A percentile compares a stretch with the other conserved stretches of the same genome.
Conservation (phyloP, 192 early-diverging fungal species). For the Geranomyces michiganensis region DNA sequence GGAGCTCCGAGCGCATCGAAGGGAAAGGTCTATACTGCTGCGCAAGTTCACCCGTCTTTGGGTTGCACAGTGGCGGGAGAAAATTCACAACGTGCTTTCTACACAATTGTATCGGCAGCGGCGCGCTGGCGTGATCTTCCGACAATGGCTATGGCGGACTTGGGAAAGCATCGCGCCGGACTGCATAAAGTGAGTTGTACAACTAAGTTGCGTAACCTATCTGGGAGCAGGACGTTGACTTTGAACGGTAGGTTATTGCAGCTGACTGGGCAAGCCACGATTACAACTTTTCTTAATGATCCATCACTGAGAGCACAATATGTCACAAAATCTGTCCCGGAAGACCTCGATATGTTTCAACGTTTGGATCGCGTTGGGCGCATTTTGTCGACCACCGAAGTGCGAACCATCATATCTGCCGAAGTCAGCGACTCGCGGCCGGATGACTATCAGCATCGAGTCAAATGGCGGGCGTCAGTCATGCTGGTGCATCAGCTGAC, state of each 20-base stretch:
- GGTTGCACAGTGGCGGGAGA: neutral
- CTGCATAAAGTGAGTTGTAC: slow-evolving; percentile 1
- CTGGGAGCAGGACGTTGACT: too few species aligned
- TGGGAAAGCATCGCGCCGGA: slow-evolving; percentile 16
- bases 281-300: neutral
- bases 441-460: neutral
- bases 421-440: neutral
- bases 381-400: slow-evolving; percentile 10
- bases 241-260: neutral
- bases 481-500: neutral
- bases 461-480: slow-evolving; percentile 13
- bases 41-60: neutral
- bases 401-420: slow-evolving; percentile 5
- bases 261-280: neutral
- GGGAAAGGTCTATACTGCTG: neutral
- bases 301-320: neutral
- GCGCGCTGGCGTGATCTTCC: neutral
- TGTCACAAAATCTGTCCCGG: slow-evolving; percentile 8
- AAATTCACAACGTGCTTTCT: neutral
- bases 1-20: slow-evolving; percentile 3
- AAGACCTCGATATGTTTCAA: slow-evolving; percentile 10
- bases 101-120: slow-evolving; percentile 2
- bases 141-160: slow-evolving; percentile 15
- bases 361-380: slow-evolving; percentile 5
- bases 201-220: too few species aligned